Conservation (phyloP, 768 basidiomycete species). For the Auriscalpium vulgare region DNA sequence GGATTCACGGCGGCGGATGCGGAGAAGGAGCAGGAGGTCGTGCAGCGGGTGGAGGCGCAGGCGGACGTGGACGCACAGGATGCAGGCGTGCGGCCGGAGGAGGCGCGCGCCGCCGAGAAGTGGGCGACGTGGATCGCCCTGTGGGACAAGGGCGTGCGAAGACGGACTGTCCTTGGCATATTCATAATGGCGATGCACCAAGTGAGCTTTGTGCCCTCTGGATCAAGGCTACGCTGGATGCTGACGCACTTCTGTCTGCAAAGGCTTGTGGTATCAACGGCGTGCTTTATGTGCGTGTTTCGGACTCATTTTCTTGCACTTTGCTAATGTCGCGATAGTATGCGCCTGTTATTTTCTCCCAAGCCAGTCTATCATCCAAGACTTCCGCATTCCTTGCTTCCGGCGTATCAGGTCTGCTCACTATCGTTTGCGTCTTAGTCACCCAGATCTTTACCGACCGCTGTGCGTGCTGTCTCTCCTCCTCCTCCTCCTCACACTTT, state of each 20-base stretch:
- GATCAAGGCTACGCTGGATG: too few relatives aligned
- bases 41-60: conserved; percentile 6
- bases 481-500: not conserved
- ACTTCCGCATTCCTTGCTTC: conserved; percentile 44
- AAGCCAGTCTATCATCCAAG: conserved; percentile 40
- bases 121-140: conserved; percentile 16
- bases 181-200: conserved; percentile 39
- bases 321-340: conserved; percentile 21
- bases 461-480: conserved; percentile 21
- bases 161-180: conserved; percentile 31
- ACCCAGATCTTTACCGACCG: conserved; percentile 32
- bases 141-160: conserved; percentile 22
- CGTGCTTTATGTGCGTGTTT: conserved; percentile 26
- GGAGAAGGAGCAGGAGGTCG: conserved; percentile 22
- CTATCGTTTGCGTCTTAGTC: conserved; percentile 30
- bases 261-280: conserved; percentile 29
- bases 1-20: conserved; percentile 17
- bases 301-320: not conserved
- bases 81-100: not conserved
- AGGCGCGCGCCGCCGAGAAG: too few relatives aligned
- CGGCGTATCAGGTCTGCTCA: conserved; percentile 40
- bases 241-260: not conserved
- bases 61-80: conserved; percentile 12
- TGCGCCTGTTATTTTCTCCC: conserved; percentile 40
- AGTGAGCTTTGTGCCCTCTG: conserved; percentile 13